Conservation (phyloP, 129 eudicot genomes). For the Centaurea solstitialis region DNA sequence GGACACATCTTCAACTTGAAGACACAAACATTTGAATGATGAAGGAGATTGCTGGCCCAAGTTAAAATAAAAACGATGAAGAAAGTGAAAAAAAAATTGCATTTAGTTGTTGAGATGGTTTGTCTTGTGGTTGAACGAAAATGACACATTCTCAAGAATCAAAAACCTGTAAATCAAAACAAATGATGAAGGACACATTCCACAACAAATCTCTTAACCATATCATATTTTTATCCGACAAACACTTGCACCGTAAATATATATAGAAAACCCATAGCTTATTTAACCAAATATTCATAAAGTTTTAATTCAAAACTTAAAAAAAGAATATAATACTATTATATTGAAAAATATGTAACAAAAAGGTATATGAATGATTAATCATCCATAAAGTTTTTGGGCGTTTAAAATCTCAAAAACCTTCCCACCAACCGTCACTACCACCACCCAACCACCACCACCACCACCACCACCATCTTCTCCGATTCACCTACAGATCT, state of each 20-base stretch:
- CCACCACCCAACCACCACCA: neutral
- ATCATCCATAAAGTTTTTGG: neutral
- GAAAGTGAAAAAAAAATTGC: slow-evolving; percentile 30
- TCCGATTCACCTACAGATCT: slow-evolving; percentile 22
- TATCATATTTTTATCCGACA: no score
- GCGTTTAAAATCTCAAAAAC: slow-evolving; percentile 20
- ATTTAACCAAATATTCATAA: no score
- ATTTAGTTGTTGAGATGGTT: slow-evolving; percentile 24
- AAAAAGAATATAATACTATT: neutral
- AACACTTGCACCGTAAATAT: no score
- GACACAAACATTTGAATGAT: slow-evolving; percentile 40
- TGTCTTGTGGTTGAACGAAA: neutral
- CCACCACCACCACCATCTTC: neutral
- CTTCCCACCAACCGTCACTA: slow-evolving; percentile 25
- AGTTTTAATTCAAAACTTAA: no score
- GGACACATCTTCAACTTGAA: slow-evolving; percentile 84
- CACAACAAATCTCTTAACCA: no score
- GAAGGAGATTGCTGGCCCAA: slow-evolving; percentile 14
- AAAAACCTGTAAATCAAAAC: slow-evolving; percentile 8
- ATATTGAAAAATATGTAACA: neutral
- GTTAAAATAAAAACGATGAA: slow-evolving; percentile 28
- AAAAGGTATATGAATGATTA: neutral
- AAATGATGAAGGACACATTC: neutral
- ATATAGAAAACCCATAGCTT: no score
- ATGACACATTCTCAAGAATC: slow-evolving; percentile 5